phyloP scores from a whole-genome alignment of 176 grass and related monocot genomes.

The Bromus sterilis region DNA sequence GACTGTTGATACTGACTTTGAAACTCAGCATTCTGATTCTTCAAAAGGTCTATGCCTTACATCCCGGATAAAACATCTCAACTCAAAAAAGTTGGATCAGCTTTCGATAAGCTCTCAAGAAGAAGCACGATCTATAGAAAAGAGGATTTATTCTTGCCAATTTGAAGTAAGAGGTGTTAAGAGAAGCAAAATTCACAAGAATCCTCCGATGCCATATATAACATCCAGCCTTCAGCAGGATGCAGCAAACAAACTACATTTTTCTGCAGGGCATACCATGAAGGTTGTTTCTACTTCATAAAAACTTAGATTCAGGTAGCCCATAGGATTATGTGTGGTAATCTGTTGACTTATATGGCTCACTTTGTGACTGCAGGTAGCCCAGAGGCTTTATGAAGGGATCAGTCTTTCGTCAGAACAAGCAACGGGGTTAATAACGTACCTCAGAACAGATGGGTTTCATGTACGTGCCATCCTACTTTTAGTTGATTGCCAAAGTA shows the following conservation, averaged over 20 bases:
- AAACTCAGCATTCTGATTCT: slow-evolving; percentile 27
- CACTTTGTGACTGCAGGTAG: slow-evolving; percentile 55
- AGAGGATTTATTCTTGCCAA: slow-evolving; percentile 40
- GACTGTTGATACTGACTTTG: slow-evolving; percentile 53
- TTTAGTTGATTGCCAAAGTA: slow-evolving; percentile 4
- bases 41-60: slow-evolving; percentile 29
- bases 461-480: slow-evolving; percentile 53
- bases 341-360: slow-evolving; percentile 2
- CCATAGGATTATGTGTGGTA: too few relatives aligned
- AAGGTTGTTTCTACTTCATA: slow-evolving; percentile 56
- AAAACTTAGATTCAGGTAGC: slow-evolving; percentile 20
- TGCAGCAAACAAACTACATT: slow-evolving; percentile 74
- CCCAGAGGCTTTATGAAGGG: slow-evolving; percentile 92
- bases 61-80: slow-evolving; percentile 67
- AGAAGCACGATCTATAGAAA: slow-evolving; percentile 58
- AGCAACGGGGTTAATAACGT: slow-evolving; percentile 91
- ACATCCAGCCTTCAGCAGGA: slow-evolving; percentile 97
- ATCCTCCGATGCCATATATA: slow-evolving; percentile 86
- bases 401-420: slow-evolving; percentile 76
- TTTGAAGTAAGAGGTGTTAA: slow-evolving; percentile 68
- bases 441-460: slow-evolving; percentile 95
- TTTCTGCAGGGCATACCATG: slow-evolving; percentile 70
- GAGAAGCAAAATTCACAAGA: slow-evolving; percentile 64
- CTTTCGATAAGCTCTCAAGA: slow-evolving; percentile 65
- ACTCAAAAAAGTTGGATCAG: slow-evolving; percentile 73